Base-by-base conservation (phyloP, 768 basidiomycete species). In the Zangia roseola region DNA sequence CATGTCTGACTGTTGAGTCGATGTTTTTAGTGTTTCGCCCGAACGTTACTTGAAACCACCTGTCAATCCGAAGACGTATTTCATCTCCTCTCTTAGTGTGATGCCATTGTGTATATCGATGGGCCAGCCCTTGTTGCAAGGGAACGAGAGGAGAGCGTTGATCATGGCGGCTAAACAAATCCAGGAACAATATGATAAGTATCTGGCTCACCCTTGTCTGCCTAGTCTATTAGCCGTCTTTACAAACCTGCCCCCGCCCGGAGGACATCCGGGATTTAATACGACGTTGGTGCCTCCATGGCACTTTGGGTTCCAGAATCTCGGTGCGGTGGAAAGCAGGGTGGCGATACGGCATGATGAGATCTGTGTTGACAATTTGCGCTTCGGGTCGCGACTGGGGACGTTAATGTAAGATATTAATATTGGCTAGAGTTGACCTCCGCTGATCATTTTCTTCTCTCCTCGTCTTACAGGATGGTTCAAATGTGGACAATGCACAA, bases 61-160 rank as follows among this genome's bases (percentile, higher is more conserved):
- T 4, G 43, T 59, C 19, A 8, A 60, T 10, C 58, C 58, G 13
- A 50, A 5, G 41, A 61, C 50, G 4, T 56, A 61, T 28, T 36
- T 60, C 21, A 45, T 60, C 36, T 50, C 59, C 2, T 51, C 59
- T 1, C 52, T 52, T 7, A 42, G 40, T 10, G 0, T 54, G 17
- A 20, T 60, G 6, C 59, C 59, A 1, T 20, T 45, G 37, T 50
- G 59, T 13, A 49, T 60, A 17, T 57, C 60, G 25, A 58, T 61
- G 56, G 10, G 43, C 6, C 37, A 2, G 7, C 33, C 44, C 10
- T 41, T 60, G 40, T 33, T 14, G 12, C 48, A 50, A 38, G 28
- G 1, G 19, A 41, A 13, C 13, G 52, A 58, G 34, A 58, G 34
- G 14, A 45, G 8, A 19, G 49, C 43, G 25, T 10, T 60, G 38